Percentiles rank a stretch among this genome's conserved stretches.
Conservation (phyloP, 2,329 filamentous ascomycete species). For the Fusarium sp. region DNA sequence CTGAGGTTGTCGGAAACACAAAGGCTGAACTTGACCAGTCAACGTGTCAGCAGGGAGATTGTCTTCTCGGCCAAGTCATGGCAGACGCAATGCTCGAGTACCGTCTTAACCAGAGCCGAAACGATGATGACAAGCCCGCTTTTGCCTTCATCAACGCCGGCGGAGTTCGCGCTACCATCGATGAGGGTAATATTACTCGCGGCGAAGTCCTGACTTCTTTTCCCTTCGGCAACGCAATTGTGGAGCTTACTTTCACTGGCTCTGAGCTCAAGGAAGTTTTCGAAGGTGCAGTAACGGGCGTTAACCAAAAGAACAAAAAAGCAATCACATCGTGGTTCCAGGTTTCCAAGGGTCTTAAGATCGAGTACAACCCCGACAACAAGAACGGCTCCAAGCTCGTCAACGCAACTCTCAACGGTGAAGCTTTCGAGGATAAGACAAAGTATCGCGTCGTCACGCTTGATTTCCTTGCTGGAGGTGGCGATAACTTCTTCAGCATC, state of each 20-base stretch:
- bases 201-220: conserved; percentile 73
- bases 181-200: conserved; percentile 69
- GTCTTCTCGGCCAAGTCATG: conserved; percentile 67
- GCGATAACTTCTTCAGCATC: conserved; percentile 69
- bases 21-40: conserved; percentile 69
- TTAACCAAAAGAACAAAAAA: conserved; percentile 66
- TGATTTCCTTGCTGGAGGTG: conserved; percentile 71
- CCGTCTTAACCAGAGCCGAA: conserved; percentile 60
- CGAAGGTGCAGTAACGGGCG: conserved; percentile 67
- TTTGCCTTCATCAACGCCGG: conserved; percentile 74
- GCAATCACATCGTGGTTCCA: conserved; percentile 70
- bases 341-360: conserved; percentile 65
- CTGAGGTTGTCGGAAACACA: conserved; percentile 66
- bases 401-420: conserved; percentile 61
- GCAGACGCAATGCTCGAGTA: conserved; percentile 72
- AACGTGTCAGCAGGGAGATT: conserved; percentile 68
- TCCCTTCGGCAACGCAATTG: conserved; percentile 74
- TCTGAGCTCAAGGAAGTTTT: conserved; percentile 67
- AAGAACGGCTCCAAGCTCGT: conserved; percentile 63
- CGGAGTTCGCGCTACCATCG: conserved; percentile 73
- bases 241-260: conserved; percentile 66
- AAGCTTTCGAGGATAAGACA: conserved; percentile 57
- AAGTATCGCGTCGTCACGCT: conserved; percentile 71
- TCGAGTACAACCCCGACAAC: conserved; percentile 67
- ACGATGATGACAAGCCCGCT: conserved; percentile 53